phyloP scores from a whole-genome alignment of 2,329 filamentous ascomycete genomes.

The Lachnellula hyalina region DNA sequence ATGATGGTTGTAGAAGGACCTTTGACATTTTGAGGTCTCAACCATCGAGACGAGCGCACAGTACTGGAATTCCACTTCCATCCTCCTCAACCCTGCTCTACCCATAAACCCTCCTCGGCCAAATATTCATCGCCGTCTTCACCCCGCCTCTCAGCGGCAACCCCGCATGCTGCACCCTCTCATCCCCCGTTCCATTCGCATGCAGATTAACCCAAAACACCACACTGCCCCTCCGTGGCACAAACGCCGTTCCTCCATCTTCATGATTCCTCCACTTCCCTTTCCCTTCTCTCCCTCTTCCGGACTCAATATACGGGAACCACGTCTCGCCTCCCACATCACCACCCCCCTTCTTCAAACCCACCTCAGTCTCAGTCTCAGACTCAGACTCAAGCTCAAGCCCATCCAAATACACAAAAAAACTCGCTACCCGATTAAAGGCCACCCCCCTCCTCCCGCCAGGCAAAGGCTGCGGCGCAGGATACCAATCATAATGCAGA shows the following conservation, averaged over 20 bases:
- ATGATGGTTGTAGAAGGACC: no score
- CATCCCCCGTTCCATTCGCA: slow-evolving; percentile 17
- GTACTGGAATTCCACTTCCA: no score
- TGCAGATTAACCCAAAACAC: slow-evolving; percentile 20
- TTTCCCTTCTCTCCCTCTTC: background rate
- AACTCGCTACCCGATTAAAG: slow-evolving; percentile 13
- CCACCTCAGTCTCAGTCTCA: no score
- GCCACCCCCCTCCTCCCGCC: background rate
- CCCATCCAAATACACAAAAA: slow-evolving; percentile 16
- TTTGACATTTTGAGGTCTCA: no score
- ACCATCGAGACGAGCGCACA: no score
- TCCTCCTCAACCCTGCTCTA: background rate
- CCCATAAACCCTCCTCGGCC: slow-evolving; percentile 8
- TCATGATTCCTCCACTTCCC: background rate
- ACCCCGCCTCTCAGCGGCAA: slow-evolving; percentile 9
- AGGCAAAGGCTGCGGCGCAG: slow-evolving; percentile 1
- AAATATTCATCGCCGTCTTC: slow-evolving; percentile 20
- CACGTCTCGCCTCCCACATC: slow-evolving; percentile 13
- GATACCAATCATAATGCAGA: slow-evolving; percentile 15
- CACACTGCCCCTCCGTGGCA: slow-evolving; percentile 11
- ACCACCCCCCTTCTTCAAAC: background rate
- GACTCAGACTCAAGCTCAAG: no score
- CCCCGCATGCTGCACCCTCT: slow-evolving; percentile 15
- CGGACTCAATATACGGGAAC: slow-evolving; percentile 12
- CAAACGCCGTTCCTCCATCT: slow-evolving; percentile 9